These are phyloP conservation scores for Multifurca ochricompacta DNA, from an alignment of 768 basidiomycete genomes.

Conservation along the genomic window DNA sequence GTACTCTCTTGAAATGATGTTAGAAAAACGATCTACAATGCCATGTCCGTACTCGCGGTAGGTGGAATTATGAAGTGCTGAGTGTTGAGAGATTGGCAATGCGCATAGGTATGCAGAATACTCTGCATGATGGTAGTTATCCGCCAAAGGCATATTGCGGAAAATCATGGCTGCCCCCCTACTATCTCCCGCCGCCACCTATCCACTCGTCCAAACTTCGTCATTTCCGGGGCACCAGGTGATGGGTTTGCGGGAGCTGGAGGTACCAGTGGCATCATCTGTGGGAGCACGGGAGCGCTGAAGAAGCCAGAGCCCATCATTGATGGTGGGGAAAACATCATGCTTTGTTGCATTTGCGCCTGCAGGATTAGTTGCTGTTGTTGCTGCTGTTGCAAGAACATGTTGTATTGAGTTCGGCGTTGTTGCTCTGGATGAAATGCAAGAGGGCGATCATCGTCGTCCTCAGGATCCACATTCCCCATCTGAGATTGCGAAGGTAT, in stretches of 20 bases:
- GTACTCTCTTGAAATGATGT: conserved; percentile 24
- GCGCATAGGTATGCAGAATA: background rate
- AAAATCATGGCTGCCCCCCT: conserved; percentile 42
- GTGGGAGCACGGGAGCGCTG: conserved; percentile 36
- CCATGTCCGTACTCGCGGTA: conserved; percentile 17
- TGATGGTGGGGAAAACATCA: conserved; percentile 61
- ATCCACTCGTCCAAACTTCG: conserved; percentile 66
- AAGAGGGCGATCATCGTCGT: conserved; percentile 56
- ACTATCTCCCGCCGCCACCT: conserved; percentile 76
- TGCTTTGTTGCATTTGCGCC: conserved; percentile 57
- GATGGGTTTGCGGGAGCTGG: conserved; percentile 43
- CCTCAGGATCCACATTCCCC: conserved; percentile 17
- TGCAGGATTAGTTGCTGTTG: conserved; percentile 47
- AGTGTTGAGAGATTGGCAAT: background rate
- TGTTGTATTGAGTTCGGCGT: conserved; percentile 50
- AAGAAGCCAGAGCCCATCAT: conserved; percentile 71
- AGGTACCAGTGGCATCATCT: conserved; percentile 36
- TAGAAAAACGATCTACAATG: conserved; percentile 13
- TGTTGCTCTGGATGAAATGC: conserved; percentile 76
- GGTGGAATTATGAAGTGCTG: background rate
- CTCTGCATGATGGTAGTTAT: background rate
- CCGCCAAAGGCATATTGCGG: background rate
- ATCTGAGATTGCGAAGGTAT: conserved; percentile 15
- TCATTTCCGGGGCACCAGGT: conserved; percentile 54
- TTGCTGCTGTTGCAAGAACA: conserved; percentile 40